Percentiles rank a stretch among this genome's conserved stretches.
Conservation (phyloP, 176 grass and related monocot species). For the Tuctoria greenei region DNA sequence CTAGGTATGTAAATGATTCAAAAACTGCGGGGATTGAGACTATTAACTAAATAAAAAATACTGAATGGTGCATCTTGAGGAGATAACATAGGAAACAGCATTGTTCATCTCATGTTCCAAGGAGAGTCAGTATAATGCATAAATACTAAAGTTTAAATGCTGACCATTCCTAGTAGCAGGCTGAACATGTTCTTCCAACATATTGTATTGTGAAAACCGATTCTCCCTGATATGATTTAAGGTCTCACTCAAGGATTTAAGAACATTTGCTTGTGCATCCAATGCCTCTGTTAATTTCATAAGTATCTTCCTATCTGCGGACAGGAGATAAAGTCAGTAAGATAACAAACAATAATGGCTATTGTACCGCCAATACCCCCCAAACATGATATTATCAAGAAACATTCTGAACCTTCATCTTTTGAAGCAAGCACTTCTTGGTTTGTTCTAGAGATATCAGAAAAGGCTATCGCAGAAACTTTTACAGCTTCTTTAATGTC, state of each 20-base stretch:
- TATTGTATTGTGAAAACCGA: slow-evolving; percentile 45
- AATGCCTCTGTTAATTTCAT: slow-evolving; percentile 65
- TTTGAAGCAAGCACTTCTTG: slow-evolving; percentile 77
- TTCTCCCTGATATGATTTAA: slow-evolving; percentile 56
- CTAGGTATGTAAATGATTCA: slow-evolving; percentile 10
- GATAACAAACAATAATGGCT: slow-evolving; percentile 13
- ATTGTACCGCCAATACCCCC: slow-evolving; percentile 1
- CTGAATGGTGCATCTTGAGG: neutral
- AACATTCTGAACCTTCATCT: slow-evolving; percentile 65
- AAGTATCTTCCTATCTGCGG: slow-evolving; percentile 73
- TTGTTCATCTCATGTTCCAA: too few relatives aligned
- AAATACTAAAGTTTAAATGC: slow-evolving; percentile 12
- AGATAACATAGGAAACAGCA: neutral
- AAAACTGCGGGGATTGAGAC: neutral
- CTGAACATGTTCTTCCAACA: slow-evolving; percentile 49
- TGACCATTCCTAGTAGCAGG: slow-evolving; percentile 74
- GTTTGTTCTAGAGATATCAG: slow-evolving; percentile 67
- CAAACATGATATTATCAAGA: slow-evolving; percentile 25
- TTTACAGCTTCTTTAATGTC: slow-evolving; percentile 78
- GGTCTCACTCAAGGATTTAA: slow-evolving; percentile 74
- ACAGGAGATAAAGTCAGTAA: slow-evolving; percentile 8
- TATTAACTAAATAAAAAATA: neutral
- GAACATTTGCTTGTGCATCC: slow-evolving; percentile 73
- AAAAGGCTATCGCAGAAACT: slow-evolving; percentile 61
- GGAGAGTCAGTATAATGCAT: neutral